These are phyloP conservation scores for Penicillium steckii DNA, from an alignment of 495 filamentous ascomycete species.

Conservation along the genomic window DNA sequence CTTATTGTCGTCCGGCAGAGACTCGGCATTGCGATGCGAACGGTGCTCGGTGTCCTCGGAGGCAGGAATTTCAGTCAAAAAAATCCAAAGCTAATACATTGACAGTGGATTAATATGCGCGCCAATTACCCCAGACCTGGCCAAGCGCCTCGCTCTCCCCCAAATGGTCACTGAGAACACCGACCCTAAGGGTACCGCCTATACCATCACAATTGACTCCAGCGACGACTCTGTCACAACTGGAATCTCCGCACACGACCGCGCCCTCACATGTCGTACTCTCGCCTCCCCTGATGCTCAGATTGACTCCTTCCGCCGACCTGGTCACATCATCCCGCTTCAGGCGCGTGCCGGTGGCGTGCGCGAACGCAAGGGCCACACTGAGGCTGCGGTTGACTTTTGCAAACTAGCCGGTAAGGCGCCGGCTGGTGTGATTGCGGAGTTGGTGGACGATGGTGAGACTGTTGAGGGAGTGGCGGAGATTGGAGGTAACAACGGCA, in stretches of 20 bases:
- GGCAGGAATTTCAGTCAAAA: neutral
- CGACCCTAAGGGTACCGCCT: slow-evolving; percentile 88
- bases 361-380: slow-evolving; percentile 76
- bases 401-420: slow-evolving; percentile 75
- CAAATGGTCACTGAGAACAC: slow-evolving; percentile 84
- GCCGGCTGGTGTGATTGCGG: slow-evolving; percentile 78
- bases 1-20: neutral
- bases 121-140: slow-evolving; percentile 67
- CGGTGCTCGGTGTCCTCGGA: neutral
- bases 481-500: slow-evolving; percentile 61
- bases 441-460: slow-evolving; percentile 79
- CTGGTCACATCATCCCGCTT: slow-evolving; percentile 89
- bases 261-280: slow-evolving; percentile 75
- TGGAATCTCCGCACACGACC: slow-evolving; percentile 86
- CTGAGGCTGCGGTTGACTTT: slow-evolving; percentile 88
- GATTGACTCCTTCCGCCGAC: slow-evolving; percentile 66
- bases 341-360: slow-evolving; percentile 80
- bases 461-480: slow-evolving; percentile 59
- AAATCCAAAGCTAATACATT: neutral
- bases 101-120: slow-evolving; percentile 85
- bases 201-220: slow-evolving; percentile 84
- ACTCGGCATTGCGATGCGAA: neutral
- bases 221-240: slow-evolving; percentile 71
- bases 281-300: slow-evolving; percentile 66
- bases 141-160: slow-evolving; percentile 68